Base-by-base conservation (phyloP, 139 green algal species). In the Cymbomonas tetramitiformis region DNA sequence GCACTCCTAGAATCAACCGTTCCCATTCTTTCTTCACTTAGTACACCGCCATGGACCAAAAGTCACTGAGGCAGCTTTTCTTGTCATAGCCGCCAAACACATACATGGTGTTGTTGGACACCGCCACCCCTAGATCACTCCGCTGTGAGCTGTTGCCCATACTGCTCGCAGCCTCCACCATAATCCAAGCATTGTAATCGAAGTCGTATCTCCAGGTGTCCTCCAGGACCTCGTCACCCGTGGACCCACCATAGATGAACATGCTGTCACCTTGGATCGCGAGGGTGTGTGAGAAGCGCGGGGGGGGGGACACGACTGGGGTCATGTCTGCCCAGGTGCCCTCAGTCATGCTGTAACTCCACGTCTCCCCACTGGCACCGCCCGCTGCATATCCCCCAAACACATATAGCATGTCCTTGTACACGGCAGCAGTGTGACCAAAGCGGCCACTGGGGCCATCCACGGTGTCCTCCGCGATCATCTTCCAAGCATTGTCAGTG, bases 191-290 rank as follows among this genome's bases (percentile, higher is more conserved):
- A 30, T 64, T 64, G 39, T 64, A 64, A 30, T 43, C 39, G 24
- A 64, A 26, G 40, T 64, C 56, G n/a, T 64, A 64, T 30, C 40
- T 51, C n/a, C 24, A 59, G 38, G 36, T n/a, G 38, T 62, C 39
- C 38, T 8, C 34, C 4, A 38, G 26, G 19, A 8, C 12, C 33
- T 9, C 54, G 12, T 62, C 9, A 26, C 18, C 39, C 38, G 44
- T 25, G 21, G n/a, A 32, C 38, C 38, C 38, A 18, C 38, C 54
- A 39, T 52, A 53, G 5, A 62, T 8, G 38, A 40, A 62, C 23
- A 32, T 26, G 15, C 36, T n/a, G 40, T 12, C 19, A 29, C 36
- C 54, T 5, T 8, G 9, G 9, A 51, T 23, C 31, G 36, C 23
- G 8, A 38, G 38, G 10, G 21, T 23, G 54, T 56, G 36, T 10